phyloP scores from a whole-genome alignment of 2,329 filamentous ascomycete genomes.

The Cordyceps sp. region DNA sequence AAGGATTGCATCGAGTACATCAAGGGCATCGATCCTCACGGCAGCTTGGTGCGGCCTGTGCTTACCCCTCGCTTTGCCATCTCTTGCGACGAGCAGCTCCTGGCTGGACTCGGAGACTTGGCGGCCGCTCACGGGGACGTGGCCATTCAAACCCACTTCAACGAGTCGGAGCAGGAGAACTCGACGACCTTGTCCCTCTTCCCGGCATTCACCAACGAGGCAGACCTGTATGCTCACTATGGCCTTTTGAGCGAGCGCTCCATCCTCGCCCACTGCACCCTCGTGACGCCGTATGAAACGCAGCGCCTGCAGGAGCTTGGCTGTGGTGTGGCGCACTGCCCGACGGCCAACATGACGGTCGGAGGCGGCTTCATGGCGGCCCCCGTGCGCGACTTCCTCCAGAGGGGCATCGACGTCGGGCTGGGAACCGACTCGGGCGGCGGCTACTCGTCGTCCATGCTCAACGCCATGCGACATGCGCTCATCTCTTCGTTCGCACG shows the following conservation, averaged over 20 bases:
- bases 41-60: slow-evolving; percentile 28
- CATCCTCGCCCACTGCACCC: slow-evolving; percentile 52
- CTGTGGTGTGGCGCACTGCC: slow-evolving; percentile 49
- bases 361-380: slow-evolving; percentile 47
- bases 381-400: slow-evolving; percentile 39
- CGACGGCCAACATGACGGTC: slow-evolving; percentile 45
- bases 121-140: slow-evolving; percentile 28
- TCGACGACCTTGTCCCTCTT: slow-evolving; percentile 36
- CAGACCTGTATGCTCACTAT: slow-evolving; percentile 39
- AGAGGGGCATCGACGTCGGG: slow-evolving; percentile 44
- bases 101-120: slow-evolving; percentile 37
- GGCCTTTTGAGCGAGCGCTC: slow-evolving; percentile 35
- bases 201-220: slow-evolving; percentile 38
- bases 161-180: slow-evolving; percentile 46
- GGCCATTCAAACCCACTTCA: slow-evolving; percentile 51
- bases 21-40: slow-evolving; percentile 23
- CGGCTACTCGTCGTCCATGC: slow-evolving; percentile 42
- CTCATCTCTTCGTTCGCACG: slow-evolving; percentile 35
- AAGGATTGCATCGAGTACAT: slow-evolving; percentile 30
- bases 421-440: slow-evolving; percentile 51
- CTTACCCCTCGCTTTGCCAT: slow-evolving; percentile 46
- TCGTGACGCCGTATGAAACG: slow-evolving; percentile 40
- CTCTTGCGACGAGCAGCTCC: slow-evolving; percentile 35
- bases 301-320: slow-evolving; percentile 23
- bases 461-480: slow-evolving; percentile 40